phyloP scores from a whole-genome alignment of 169 alveolate genomes.

The Cryptosporidium baileyi region DNA sequence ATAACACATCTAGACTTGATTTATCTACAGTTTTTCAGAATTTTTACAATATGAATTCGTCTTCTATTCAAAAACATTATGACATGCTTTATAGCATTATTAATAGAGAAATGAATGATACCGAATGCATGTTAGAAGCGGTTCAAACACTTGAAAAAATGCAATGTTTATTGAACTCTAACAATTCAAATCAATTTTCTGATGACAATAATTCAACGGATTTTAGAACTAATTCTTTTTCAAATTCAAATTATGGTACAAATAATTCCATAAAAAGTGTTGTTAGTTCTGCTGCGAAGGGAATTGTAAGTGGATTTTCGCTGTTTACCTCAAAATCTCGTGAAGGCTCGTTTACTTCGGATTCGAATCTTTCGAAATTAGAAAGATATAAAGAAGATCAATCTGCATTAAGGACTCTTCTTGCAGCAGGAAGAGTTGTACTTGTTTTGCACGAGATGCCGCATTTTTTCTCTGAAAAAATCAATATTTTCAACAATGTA shows the following conservation, averaged over 20 bases:
- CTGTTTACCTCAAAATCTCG: slow-evolving; percentile 62
- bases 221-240: not conserved
- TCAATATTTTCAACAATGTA: slow-evolving; percentile 6
- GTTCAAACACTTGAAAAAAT: slow-evolving; percentile 71
- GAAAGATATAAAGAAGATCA: slow-evolving; percentile 66
- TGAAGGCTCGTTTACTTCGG: slow-evolving; percentile 66
- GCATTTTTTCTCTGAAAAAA: slow-evolving; percentile 60
- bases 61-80: slow-evolving; percentile 34
- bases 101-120: slow-evolving; percentile 70
- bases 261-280: slow-evolving; percentile 36
- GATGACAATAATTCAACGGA: slow-evolving; percentile 2
- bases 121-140: slow-evolving; percentile 74
- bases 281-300: slow-evolving; percentile 66
- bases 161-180: slow-evolving; percentile 32
- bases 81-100: slow-evolving; percentile 42
- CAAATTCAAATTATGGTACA: not conserved
- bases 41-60: slow-evolving; percentile 13
- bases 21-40: slow-evolving; percentile 43
- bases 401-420: slow-evolving; percentile 55
- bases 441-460: slow-evolving; percentile 64
- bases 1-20: slow-evolving; percentile 40
- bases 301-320: slow-evolving; percentile 59
- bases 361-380: slow-evolving; percentile 34
- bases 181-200: not conserved
- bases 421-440: slow-evolving; percentile 65